Conservation (phyloP, 345 rosid species). For the Geranium rotundifolium region DNA sequence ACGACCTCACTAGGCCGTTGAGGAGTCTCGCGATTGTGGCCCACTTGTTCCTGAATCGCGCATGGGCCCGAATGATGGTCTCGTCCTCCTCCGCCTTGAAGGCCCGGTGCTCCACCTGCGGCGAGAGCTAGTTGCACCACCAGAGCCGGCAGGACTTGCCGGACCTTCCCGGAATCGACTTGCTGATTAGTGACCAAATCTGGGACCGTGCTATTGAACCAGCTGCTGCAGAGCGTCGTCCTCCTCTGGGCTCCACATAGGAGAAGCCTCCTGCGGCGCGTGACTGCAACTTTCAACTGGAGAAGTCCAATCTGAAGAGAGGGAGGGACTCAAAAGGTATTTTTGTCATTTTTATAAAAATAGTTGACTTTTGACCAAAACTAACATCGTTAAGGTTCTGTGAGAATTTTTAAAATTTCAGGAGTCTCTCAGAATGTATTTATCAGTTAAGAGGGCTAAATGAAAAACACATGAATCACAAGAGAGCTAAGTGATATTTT, state of each 20-base stretch:
- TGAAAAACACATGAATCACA: no score
- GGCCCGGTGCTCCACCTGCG: slow-evolving; percentile 80
- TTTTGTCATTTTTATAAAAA: no score
- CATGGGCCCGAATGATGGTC: slow-evolving; percentile 62
- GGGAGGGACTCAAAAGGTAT: no score
- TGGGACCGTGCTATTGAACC: slow-evolving; percentile 61
- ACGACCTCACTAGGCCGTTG: slow-evolving; percentile 46
- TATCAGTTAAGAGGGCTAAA: no score
- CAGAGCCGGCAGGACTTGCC: slow-evolving; percentile 81
- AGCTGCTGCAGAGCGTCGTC: slow-evolving; percentile 60
- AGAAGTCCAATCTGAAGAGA: no score
- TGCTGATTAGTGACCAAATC: slow-evolving; percentile 93
- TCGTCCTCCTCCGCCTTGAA: slow-evolving; percentile 69
- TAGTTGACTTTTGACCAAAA: no score
- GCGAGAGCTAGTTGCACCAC: slow-evolving; percentile 95
- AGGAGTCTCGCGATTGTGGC: slow-evolving; percentile 86
- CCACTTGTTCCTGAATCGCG: slow-evolving; percentile 84
- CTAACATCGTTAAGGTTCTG: no score
- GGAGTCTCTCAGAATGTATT: no score
- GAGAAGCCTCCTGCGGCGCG: no score
- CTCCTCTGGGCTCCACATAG: slow-evolving; percentile 95
- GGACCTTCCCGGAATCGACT: slow-evolving; percentile 81
- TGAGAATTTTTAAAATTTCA: no score
- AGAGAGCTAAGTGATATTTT: no score
- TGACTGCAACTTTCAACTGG: no score